Evolutionary conservation across 495 filamentous ascomycete genomes (phyloP).

Genomic region (Xylaria grammica): DNA sequence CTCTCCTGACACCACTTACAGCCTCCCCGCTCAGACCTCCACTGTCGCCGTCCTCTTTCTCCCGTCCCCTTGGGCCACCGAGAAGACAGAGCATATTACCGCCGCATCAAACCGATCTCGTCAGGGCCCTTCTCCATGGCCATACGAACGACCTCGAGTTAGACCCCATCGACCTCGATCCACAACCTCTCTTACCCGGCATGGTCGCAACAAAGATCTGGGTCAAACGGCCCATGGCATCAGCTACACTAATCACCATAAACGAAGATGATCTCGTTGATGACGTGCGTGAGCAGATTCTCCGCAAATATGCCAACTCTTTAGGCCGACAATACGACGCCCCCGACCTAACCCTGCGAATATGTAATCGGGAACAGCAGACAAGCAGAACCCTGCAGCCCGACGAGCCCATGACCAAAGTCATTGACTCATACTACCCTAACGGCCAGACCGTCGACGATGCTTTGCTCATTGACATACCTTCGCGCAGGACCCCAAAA

Average conservation of each 20-base stretch:
- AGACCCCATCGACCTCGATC: conserved; percentile 43
- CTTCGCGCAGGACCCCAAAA: conserved; percentile 78
- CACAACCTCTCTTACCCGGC: conserved; percentile 46
- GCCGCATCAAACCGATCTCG: conserved; percentile 52
- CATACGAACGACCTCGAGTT: conserved; percentile 50
- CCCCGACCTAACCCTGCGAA: conserved; percentile 83
- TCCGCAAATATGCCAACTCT: conserved; percentile 92
- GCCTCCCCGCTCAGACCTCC: conserved; percentile 17
- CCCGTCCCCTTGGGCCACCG: conserved; percentile 35
- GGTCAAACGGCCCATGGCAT: conserved; percentile 85
- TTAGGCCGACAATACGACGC: conserved; percentile 86
- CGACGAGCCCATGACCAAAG: conserved; percentile 80
- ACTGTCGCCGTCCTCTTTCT: conserved; percentile 27
- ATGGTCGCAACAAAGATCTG: conserved; percentile 86
- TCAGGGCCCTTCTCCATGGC: conserved; percentile 53
- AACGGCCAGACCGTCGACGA: conserved; percentile 90
- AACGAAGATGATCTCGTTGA: conserved; percentile 91
- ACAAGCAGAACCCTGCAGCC: conserved; percentile 77
- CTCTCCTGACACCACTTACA: conserved; percentile 19
- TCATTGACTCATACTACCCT: conserved; percentile 84
- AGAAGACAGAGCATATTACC: conserved; percentile 55
- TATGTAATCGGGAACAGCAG: conserved; percentile 87
- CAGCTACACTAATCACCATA: conserved; percentile 85
- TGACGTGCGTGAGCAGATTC: conserved; percentile 89
- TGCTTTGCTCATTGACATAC: conserved; percentile 89